phyloP scores from a whole-genome alignment of 306 rosid genomes.

The Sechiopsis laciniata region DNA sequence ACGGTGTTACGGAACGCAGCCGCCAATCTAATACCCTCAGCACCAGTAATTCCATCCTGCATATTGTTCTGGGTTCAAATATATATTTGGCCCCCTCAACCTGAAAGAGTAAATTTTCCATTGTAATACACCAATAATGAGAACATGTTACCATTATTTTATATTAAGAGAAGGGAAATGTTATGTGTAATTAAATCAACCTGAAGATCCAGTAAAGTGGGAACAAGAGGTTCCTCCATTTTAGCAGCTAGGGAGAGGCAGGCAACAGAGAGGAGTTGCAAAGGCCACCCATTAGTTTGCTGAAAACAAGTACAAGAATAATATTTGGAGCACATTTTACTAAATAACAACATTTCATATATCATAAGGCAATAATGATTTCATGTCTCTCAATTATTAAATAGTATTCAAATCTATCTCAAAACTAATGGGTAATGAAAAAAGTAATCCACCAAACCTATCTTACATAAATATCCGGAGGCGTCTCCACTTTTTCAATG shows the following conservation, averaged over 20 bases:
- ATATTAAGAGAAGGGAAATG: too few species aligned
- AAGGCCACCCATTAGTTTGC: constrained; percentile 82
- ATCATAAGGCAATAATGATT: too few species aligned
- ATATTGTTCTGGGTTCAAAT: constrained; percentile 76
- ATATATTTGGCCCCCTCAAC: constrained; percentile 74
- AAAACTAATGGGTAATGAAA: too few species aligned
- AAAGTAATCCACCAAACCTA: too few species aligned
- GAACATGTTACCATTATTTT: too few species aligned
- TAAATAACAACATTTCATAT: too few species aligned
- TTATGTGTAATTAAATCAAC: constrained; percentile 23
- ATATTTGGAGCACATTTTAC: not conserved
- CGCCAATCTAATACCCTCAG: constrained; percentile 84
- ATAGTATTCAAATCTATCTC: too few species aligned
- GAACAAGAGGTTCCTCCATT: constrained; percentile 96
- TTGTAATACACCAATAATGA: not conserved
- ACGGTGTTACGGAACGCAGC: constrained; percentile 90
- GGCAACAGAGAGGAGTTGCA: constrained; percentile 85
- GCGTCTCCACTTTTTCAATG: too few species aligned
- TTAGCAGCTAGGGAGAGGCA: constrained; percentile 95
- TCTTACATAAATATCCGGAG: too few species aligned
- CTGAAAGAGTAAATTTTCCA: constrained; percentile 25
- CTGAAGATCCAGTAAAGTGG: constrained; percentile 87
- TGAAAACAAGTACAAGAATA: constrained; percentile 31
- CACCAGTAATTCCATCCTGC: constrained; percentile 83
- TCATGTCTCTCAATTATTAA: too few species aligned